phyloP scores from a whole-genome alignment of 495 filamentous ascomycete genomes.

The Immersiella caudata region DNA sequence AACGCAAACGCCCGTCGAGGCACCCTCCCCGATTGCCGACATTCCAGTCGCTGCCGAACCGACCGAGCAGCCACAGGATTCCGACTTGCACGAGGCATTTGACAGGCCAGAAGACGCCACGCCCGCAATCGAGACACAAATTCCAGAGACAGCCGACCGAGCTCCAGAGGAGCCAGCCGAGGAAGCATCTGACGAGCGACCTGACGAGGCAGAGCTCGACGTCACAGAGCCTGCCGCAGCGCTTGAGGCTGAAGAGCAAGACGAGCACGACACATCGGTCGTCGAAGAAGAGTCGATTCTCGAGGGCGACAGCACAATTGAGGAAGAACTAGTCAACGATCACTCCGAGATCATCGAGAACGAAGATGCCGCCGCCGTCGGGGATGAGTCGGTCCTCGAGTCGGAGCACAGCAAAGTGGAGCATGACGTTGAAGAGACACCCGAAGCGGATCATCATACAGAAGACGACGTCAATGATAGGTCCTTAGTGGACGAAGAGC shows the following conservation, averaged over 20 bases:
- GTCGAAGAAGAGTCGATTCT: background rate
- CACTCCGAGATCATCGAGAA: background rate
- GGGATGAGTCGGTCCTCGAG: background rate
- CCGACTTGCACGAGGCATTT: conserved; percentile 17
- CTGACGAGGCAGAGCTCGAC: background rate
- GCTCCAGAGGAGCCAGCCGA: background rate
- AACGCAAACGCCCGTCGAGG: conserved; percentile 17
- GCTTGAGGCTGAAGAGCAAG: background rate
- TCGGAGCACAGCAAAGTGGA: conserved; percentile 1
- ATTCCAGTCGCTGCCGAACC: conserved; percentile 16
- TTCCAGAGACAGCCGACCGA: background rate
- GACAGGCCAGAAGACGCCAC: background rate
- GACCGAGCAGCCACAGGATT: conserved; percentile 12
- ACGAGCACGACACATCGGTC: background rate
- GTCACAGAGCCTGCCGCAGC: background rate
- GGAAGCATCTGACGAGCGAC: background rate
- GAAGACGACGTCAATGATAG: background rate
- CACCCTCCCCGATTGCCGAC: conserved; percentile 19
- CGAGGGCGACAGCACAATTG: background rate
- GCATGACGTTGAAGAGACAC: background rate
- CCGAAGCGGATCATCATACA: background rate
- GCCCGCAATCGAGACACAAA: background rate
- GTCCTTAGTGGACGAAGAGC: background rate
- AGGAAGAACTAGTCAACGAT: background rate
- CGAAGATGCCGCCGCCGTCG: background rate